Conservation (phyloP, 2,329 filamentous ascomycete species). For the Colletotrichum sp. region DNA sequence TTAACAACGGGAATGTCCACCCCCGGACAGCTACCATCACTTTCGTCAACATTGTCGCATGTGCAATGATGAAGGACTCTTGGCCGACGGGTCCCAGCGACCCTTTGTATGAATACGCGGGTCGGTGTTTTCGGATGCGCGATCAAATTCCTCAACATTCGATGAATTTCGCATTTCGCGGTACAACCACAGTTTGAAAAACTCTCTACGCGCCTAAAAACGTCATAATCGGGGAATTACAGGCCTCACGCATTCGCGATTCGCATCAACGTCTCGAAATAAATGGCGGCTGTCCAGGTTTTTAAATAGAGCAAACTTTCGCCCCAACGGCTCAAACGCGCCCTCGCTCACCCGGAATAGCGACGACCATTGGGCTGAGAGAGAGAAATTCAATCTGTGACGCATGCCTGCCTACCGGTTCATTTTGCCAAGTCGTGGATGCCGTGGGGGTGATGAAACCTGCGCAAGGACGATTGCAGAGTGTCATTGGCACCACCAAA, state of each 20-base stretch:
- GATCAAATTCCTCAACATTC: neutral
- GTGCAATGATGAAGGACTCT: neutral
- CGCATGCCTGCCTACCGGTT: neutral
- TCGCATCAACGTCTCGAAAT: neutral
- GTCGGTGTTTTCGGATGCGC: neutral
- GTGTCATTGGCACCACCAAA: neutral
- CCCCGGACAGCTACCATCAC: neutral
- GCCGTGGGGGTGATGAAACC: neutral
- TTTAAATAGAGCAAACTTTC: neutral
- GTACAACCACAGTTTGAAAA: neutral
- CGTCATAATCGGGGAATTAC: neutral
- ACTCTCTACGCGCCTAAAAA: neutral
- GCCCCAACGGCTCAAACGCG: neutral
- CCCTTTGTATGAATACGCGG: neutral
- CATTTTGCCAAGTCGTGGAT: constrained; percentile 4
- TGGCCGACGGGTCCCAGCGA: neutral
- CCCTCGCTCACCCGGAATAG: neutral
- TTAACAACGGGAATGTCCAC: neutral
- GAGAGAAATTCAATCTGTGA: neutral
- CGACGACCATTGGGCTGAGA: neutral
- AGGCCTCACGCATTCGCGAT: neutral
- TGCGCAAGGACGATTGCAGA: neutral
- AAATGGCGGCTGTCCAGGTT: neutral
- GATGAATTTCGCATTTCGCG: neutral
- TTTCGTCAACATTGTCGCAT: neutral